Base-by-base conservation (phyloP, 2,329 filamentous ascomycete species). In the Raffaelea albimanens region DNA sequence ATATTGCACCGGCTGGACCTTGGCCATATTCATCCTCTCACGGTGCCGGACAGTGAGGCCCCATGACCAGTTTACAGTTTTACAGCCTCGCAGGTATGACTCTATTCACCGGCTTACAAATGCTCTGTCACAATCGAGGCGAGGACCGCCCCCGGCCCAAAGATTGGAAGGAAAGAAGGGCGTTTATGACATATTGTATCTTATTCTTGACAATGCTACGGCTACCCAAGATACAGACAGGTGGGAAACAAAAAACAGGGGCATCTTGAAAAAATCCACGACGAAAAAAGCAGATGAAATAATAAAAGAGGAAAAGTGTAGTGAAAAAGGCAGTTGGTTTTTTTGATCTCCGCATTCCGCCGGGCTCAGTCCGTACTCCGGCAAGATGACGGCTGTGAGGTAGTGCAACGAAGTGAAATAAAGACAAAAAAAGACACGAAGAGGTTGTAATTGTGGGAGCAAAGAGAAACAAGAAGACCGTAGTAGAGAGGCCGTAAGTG, bases 281-380 rank as follows among this genome's bases (percentile, higher is more conserved):
- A 16, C 13, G n/a, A 38, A 34, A 34, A 34, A 16, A 16, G 18
- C 5, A 19, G 34, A 38, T 10, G 7, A 5, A 38, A n/a, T 16
- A 16, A 38, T n/a, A 19, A 38, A 7, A 38, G n/a, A 16, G 18
- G 5, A 38, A 38, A 38, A 38, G 7, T 10, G 7, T 8, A 38
- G 9, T 10, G 18, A 38, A 38, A 38, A 38, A 16, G 13, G 34
- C 13, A 38, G 34, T 16, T 38, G 13, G 14, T 38, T 38, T 38
- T 8, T 38, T 38, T 38, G n/a, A 10, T 38, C 34, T 38, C 18
- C n/a, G 39, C 45, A 29, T 29, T 45, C 47, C 25, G 38, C 45
- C 41, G 33, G 47, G 7, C 20, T 22, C 43, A 45, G 34, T 21
- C 44, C 46, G 46, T 48, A 43, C 38, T 43, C 46, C 49, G 36